phyloP scores from a whole-genome alignment of 2,329 filamentous ascomycete species.

The Chaetomiaceae sp. region DNA sequence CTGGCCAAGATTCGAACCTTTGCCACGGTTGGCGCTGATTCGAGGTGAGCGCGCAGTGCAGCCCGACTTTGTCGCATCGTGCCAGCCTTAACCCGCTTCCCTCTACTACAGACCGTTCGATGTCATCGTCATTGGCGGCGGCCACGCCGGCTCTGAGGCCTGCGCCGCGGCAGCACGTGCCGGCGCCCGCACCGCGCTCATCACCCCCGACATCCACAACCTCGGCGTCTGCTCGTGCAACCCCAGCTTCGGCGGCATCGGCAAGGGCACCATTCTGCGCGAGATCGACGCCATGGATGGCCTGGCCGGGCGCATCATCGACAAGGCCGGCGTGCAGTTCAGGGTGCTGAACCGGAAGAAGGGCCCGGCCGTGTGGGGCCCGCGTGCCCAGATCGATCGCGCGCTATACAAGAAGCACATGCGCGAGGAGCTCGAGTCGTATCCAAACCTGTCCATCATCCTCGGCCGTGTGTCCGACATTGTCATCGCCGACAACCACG shows the following conservation, averaged over 20 bases:
- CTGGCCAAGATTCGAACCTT: slow-evolving; percentile 15
- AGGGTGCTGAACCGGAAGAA: slow-evolving; percentile 81
- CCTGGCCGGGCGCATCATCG: slow-evolving; percentile 78
- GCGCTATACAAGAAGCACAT: slow-evolving; percentile 84
- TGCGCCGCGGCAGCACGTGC: slow-evolving; percentile 83
- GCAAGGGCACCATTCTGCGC: slow-evolving; percentile 91
- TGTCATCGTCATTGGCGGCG: slow-evolving; percentile 92
- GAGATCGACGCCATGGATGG: slow-evolving; percentile 95
- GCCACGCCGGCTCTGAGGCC: slow-evolving; percentile 92
- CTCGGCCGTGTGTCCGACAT: slow-evolving; percentile 91
- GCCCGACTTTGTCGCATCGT: no score
- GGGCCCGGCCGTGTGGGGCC: slow-evolving; percentile 94
- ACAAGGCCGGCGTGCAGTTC: slow-evolving; percentile 94
- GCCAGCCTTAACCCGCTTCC: no score
- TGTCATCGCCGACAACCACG: slow-evolving; percentile 57
- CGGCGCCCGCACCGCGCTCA: slow-evolving; percentile 79
- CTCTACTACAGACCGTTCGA: slow-evolving; percentile 59
- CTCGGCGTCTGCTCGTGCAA: slow-evolving; percentile 96
- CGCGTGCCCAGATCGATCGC: slow-evolving; percentile 91
- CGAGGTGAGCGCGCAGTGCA: slow-evolving; percentile 15
- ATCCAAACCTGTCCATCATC: slow-evolving; percentile 73
- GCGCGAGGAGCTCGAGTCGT: slow-evolving; percentile 74
- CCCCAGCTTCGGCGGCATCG: slow-evolving; percentile 95
- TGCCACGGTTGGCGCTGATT: slow-evolving; percentile 19
- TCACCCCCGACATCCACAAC: slow-evolving; percentile 84